These are phyloP conservation scores for Aureobasidium sp. DNA, from an alignment of 2,329 filamentous ascomycete species.

Conservation along the genomic window DNA sequence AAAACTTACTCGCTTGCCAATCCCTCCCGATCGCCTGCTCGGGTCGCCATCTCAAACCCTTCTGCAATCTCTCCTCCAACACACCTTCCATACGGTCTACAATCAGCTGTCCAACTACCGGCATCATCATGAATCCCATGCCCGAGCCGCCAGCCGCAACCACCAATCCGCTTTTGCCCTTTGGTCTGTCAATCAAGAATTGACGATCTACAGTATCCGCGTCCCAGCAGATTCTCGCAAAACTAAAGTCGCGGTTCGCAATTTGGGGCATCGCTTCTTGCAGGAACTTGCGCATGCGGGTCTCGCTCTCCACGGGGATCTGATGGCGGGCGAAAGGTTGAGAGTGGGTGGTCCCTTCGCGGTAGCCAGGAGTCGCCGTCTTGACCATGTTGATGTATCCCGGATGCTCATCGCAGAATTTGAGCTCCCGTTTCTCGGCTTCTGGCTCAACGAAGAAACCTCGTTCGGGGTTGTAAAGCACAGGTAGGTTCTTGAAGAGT, in stretches of 20 bases:
- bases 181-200: conserved; percentile 46
- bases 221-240: conserved; percentile 50
- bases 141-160: conserved; percentile 46
- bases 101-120: conserved; percentile 43
- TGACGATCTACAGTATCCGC: conserved; percentile 47
- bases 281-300: conserved; percentile 41
- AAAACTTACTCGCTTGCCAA: conserved; percentile 32
- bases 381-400: conserved; percentile 45
- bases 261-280: conserved; percentile 47
- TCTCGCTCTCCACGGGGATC: conserved; percentile 41
- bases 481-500: conserved; percentile 41
- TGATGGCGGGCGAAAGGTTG: conserved; percentile 39
- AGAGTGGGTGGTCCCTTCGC: conserved; percentile 27
- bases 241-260: conserved; percentile 40
- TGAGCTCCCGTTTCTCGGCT: conserved; percentile 38
- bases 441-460: conserved; percentile 46
- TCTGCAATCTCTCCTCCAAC: conserved; percentile 35
- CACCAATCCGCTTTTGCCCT: conserved; percentile 34
- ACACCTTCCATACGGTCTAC: conserved; percentile 40
- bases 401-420: conserved; percentile 49
- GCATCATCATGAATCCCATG: conserved; percentile 47
- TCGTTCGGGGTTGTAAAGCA: conserved; percentile 42
- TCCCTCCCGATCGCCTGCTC: conserved; percentile 40
- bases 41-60: conserved; percentile 44
- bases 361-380: conserved; percentile 15